Percentiles rank a stretch among this genome's conserved stretches.
Evolutionary conservation across 176 grass and related monocot genomes (phyloP).

Genomic region (Thalia dealbata): DNA sequence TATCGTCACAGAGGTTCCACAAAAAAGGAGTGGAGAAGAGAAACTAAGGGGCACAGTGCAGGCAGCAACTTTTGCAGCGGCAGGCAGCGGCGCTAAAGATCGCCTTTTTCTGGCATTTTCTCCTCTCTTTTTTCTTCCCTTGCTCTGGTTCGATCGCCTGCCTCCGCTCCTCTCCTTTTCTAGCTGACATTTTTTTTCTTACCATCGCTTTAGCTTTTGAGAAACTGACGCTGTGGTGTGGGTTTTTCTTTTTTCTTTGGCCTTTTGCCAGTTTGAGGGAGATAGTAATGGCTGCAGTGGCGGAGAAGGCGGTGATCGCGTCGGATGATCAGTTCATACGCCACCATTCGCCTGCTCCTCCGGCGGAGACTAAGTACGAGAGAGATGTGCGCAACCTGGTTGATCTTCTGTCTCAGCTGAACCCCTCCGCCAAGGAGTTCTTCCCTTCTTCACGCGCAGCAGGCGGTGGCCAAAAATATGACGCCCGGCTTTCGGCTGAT

Average conservation of each 20-base stretch:
- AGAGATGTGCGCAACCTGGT: not conserved
- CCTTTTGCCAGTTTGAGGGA: not conserved
- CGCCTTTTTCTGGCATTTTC: not conserved
- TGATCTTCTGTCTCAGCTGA: not conserved
- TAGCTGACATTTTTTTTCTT: not conserved
- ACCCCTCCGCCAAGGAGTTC: constrained; percentile 7
- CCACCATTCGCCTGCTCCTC: not conserved
- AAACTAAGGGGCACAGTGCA: not conserved
- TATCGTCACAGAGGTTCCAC: not conserved
- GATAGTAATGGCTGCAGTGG: constrained; percentile 70
- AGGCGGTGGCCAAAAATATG: not conserved
- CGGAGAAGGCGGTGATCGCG: constrained; percentile 31
- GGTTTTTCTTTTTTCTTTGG: not conserved
- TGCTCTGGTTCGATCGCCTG: not conserved
- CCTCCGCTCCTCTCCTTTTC: not conserved
- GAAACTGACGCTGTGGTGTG: not conserved
- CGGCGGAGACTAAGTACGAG: constrained; percentile 43
- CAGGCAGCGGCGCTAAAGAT: constrained; percentile 2
- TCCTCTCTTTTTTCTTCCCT: no score
- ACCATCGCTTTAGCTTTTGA: not conserved
- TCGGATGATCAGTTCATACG: constrained; percentile 1
- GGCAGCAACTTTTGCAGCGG: not conserved
- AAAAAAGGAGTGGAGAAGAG: not conserved
- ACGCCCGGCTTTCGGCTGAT: constrained; percentile 8
- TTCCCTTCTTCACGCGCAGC: not conserved